A percentile compares a stretch with the other conserved stretches of the same genome.
These are phyloP conservation scores for Lachancea meyersii DNA, from an alignment of 805 yeast species.

Conservation along the genomic window DNA sequence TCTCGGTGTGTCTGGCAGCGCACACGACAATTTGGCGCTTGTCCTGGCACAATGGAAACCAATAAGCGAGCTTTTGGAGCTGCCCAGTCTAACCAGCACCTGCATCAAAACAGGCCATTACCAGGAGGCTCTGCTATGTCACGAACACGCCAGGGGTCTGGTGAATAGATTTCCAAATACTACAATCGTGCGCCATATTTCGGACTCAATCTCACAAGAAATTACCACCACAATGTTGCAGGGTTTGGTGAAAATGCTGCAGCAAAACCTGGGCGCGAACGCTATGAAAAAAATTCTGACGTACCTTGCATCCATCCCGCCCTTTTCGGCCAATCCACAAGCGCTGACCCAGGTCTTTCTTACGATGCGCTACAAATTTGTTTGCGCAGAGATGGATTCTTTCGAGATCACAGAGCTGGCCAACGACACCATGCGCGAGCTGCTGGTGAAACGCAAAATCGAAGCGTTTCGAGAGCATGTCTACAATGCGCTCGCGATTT, in stretches of 20 bases:
- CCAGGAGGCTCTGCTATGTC: conserved; percentile 81
- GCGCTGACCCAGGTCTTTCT: conserved; percentile 50
- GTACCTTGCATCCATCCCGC: conserved; percentile 63
- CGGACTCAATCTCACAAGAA: conserved; percentile 23
- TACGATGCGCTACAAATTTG: conserved; percentile 62
- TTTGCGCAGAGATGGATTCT: conserved; percentile 52
- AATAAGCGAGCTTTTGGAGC: conserved; percentile 69
- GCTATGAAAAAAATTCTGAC: conserved; percentile 72
- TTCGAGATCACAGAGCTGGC: conserved; percentile 18
- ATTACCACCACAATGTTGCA: conserved; percentile 52
- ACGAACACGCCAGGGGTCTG: conserved; percentile 64
- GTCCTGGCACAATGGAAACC: conserved; percentile 61
- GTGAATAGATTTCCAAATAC: conserved; percentile 56
- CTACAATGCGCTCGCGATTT: conserved; percentile 25
- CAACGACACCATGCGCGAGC: conserved; percentile 23
- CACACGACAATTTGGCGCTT: conserved; percentile 27
- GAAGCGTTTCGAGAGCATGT: conserved; percentile 75
- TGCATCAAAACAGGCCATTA: conserved; percentile 84
- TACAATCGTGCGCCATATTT: conserved; percentile 26
- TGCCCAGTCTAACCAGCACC: conserved; percentile 77
- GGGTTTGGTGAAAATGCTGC: conserved; percentile 60
- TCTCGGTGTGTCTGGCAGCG: not conserved
- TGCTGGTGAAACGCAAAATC: conserved; percentile 58
- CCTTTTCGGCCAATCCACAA: conserved; percentile 35
- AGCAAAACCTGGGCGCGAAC: conserved; percentile 74